Evolutionary conservation across 225 moss, liverwort and hornwort genomes (phyloP).

Genomic region (Marchantia polymorpha): DNA sequence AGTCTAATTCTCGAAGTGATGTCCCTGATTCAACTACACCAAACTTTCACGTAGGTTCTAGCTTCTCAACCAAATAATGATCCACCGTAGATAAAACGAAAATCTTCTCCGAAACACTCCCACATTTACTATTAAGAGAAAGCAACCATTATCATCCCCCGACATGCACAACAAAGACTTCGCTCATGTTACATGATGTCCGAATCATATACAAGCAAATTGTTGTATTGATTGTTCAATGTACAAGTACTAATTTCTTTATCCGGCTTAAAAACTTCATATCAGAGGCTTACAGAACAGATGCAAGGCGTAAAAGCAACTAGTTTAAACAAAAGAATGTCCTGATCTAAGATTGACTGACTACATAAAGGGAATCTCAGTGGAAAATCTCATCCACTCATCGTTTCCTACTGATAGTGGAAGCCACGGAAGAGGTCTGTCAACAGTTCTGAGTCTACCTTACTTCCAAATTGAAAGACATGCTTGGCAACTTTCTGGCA

Average conservation of each 20-base stretch:
- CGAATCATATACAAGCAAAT: background rate
- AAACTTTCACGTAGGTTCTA: no score
- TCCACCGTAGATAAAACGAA: no score
- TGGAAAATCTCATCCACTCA: background rate
- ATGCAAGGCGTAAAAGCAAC: background rate
- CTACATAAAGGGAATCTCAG: background rate
- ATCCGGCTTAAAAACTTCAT: background rate
- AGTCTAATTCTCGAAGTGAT: no score
- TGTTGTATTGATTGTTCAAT: background rate
- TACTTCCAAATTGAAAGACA: background rate
- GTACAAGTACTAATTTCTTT: background rate
- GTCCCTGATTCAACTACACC: no score
- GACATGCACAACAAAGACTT: background rate
- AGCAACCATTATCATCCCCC: no score
- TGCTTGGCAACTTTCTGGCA: background rate
- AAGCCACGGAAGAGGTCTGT: background rate
- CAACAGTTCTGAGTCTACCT: background rate
- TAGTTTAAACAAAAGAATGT: background rate
- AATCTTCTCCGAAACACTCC: no score
- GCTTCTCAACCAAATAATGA: no score
- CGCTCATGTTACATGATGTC: background rate
- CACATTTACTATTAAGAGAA: no score
- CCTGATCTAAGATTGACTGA: background rate
- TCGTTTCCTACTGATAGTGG: background rate
- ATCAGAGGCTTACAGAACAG: background rate